Base-by-base conservation (phyloP, 2,329 filamentous ascomycete species). In the Alternaria postmessia region DNA sequence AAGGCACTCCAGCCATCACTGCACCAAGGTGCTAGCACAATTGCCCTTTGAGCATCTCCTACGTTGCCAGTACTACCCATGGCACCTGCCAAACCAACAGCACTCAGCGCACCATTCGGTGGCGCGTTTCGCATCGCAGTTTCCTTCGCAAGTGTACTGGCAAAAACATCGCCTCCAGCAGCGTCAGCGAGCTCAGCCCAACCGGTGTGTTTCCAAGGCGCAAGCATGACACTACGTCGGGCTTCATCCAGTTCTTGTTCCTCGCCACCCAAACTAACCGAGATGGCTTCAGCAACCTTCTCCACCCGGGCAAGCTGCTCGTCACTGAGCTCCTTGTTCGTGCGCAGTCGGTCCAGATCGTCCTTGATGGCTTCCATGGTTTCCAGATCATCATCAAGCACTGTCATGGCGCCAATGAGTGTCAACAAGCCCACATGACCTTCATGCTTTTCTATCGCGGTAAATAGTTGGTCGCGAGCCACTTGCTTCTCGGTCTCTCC, bases 11-110 rank as follows among this genome's bases (percentile, higher is more conserved):
- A 95, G 0, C 89, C 89, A 22, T 81, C 81, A 43, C 66, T 77
- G 58, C 81, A 83, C 94, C 94, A 98, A 6, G 95, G 95, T 38
- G 94, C 92, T 67, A 96, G 78, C 78, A 95, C 86, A 46, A 93
- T 86, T 7, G 91, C 90, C 65, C 86, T 87, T 78, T 97, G 91
- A 22, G 91, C 90, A 83, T 96, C 91, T 4, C 85, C 86, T 4
- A 88, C 84, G 59, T 82, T 87, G 1, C 91, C 89, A 0, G 91
- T 93, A 1, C 91, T 89, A 2, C 90, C 87, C 81, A 91, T 93
- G 5, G 92, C 90, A 64, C 83, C 82, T 2, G 91, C 88, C 55
- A 98, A 78, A 61, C 92, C 91, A 24, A 84, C 82, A 1, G 92
- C 88, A 18, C 86, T 86, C 12, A 96, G 80, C 2, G 83, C 80